Evolutionary conservation across 345 rosid species (phyloP).

Genomic region (Schrenkiella parvula): DNA sequence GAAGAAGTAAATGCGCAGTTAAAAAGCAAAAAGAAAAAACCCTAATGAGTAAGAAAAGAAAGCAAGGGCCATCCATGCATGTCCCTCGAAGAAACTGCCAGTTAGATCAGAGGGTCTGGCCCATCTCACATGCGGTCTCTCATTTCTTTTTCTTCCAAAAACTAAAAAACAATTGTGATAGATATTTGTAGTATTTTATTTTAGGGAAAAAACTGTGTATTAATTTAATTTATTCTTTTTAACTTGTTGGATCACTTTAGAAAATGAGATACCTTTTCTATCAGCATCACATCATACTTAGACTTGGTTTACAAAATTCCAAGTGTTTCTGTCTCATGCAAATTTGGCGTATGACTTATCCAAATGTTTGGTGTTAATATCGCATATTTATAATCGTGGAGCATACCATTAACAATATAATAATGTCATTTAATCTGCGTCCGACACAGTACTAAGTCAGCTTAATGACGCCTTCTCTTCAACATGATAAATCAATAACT

Average conservation of each 20-base stretch:
- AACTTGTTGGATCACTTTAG: background rate
- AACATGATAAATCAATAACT: background rate
- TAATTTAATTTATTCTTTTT: background rate
- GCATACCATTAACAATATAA: constrained; percentile 8
- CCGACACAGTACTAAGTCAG: constrained; percentile 11
- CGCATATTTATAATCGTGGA: constrained; percentile 10
- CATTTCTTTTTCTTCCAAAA: background rate
- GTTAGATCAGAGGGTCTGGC: constrained; percentile 31
- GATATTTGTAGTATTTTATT: background rate
- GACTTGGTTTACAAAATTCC: constrained; percentile 14
- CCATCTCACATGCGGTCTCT: constrained; percentile 36
- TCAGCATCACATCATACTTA: constrained; percentile 32
- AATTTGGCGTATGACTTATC: constrained; percentile 28
- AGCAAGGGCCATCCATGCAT: constrained; percentile 30
- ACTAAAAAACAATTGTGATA: background rate
- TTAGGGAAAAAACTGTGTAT: background rate
- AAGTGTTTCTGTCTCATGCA: constrained; percentile 34
- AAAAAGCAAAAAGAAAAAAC: background rate
- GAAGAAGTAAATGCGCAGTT: background rate
- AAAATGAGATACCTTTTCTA: constrained; percentile 11
- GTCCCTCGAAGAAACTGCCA: constrained; percentile 35
- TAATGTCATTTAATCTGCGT: background rate
- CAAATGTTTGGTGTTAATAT: constrained; percentile 23
- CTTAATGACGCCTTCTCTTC: background rate
- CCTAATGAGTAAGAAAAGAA: constrained; percentile 6